Evolutionary conservation across 2,329 filamentous ascomycete genomes (phyloP).

Genomic region (Chaetomium strumarium): DNA sequence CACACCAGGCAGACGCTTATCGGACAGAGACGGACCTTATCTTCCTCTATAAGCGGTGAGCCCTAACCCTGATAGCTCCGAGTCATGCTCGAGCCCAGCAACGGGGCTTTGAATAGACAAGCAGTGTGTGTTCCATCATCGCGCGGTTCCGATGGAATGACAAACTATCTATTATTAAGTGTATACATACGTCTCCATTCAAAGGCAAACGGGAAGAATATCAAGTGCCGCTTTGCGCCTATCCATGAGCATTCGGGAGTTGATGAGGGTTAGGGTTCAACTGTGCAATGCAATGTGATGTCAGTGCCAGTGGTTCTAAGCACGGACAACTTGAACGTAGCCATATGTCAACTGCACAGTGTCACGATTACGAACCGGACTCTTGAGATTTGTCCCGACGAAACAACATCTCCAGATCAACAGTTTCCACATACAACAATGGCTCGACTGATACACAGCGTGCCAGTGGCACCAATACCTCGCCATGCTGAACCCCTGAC

Average conservation of each 20-base stretch:
- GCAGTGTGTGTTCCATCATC: too few species aligned
- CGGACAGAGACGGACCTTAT: background rate
- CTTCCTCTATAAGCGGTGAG: background rate
- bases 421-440: conserved; percentile 13
- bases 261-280: conserved; percentile 22
- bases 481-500: conserved; percentile 32
- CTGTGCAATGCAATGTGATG: background rate
- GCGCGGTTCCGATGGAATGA: background rate
- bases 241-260: background rate
- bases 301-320: background rate
- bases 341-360: background rate
- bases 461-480: conserved; percentile 5
- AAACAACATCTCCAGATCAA: conserved; percentile 2
- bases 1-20: background rate
- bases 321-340: background rate
- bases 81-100: too few species aligned
- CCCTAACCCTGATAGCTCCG: background rate
- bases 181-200: background rate
- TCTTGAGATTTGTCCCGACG: background rate
- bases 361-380: background rate
- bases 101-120: too few species aligned
- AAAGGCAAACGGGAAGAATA: background rate
- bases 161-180: background rate
- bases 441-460: conserved; percentile 22
- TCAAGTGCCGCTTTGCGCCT: background rate